Conservation (phyloP, 2,329 filamentous ascomycete genomes). For the Aspergillus persii region DNA sequence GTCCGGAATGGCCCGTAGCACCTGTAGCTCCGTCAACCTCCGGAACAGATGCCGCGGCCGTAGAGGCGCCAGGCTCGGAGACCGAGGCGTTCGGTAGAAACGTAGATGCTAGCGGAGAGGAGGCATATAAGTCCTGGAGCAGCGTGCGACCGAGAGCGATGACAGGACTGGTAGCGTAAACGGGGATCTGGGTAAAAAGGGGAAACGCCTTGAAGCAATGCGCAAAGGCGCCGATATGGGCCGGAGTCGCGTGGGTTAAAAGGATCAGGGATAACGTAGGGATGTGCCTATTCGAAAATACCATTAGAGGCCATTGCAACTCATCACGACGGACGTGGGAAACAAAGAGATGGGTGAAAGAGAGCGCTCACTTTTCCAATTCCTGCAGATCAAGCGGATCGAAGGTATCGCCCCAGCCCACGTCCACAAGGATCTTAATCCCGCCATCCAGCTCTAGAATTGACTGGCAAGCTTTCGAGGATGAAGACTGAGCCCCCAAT, state of each 20-base stretch:
- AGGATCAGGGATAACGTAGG: conserved; percentile 91
- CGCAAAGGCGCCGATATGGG: conserved; percentile 88
- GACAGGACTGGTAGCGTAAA: conserved; percentile 91
- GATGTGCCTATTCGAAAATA: conserved; percentile 62
- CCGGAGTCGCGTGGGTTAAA: conserved; percentile 86
- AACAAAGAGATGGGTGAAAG: not conserved
- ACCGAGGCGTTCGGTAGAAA: conserved; percentile 73
- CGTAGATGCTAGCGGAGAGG: conserved; percentile 81
- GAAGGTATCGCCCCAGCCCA: conserved; percentile 94
- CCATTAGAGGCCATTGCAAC: not conserved
- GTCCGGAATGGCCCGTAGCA: conserved; percentile 28
- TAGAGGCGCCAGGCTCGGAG: conserved; percentile 55
- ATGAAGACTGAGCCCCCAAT: conserved; percentile 78
- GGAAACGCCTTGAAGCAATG: conserved; percentile 98
- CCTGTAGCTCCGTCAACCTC: conserved; percentile 26
- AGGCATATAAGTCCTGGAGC: conserved; percentile 87
- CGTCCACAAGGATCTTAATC: conserved; percentile 89
- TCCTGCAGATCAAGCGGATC: conserved; percentile 77
- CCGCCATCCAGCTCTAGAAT: conserved; percentile 94
- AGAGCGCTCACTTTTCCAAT: conserved; percentile 72
- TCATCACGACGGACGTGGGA: conserved; percentile 13
- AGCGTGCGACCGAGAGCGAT: conserved; percentile 89
- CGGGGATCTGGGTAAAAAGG: conserved; percentile 83
- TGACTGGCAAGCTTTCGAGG: conserved; percentile 87
- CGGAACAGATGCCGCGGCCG: conserved; percentile 30